Conservation (phyloP, 108 stramenopile species). For the Nitzschia sp. region DNA sequence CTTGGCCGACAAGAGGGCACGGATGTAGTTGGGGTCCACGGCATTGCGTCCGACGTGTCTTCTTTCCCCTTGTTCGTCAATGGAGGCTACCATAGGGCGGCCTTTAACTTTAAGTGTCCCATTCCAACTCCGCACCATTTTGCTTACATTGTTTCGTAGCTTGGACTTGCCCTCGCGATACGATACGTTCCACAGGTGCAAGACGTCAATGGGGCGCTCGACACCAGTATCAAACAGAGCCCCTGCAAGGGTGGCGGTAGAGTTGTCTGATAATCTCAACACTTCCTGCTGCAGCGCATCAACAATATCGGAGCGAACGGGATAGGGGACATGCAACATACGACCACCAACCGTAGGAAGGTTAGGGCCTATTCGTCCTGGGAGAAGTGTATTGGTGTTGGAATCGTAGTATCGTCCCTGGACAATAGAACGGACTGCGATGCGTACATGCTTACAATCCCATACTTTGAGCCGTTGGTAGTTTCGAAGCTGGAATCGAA, state of each 20-base stretch:
- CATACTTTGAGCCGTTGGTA: conserved; percentile 9
- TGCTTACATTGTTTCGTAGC: conserved; percentile 16
- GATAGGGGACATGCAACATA: conserved; percentile 21
- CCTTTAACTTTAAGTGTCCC: background rate
- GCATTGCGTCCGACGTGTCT: conserved; percentile 11
- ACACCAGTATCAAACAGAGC: background rate
- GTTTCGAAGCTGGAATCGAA: conserved; percentile 4
- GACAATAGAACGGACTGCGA: conserved; percentile 21
- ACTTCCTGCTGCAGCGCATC: conserved; percentile 9
- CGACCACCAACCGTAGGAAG: conserved; percentile 22
- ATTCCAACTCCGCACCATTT: conserved; percentile 8
- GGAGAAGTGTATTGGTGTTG: background rate
- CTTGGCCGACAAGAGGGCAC: conserved; percentile 41
- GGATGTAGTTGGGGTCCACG: conserved; percentile 7
- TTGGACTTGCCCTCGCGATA: background rate
- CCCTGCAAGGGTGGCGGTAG: conserved; percentile 1
- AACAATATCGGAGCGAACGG: conserved; percentile 31
- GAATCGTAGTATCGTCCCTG: conserved; percentile 2
- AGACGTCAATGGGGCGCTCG: conserved; percentile 32
- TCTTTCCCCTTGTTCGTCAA: conserved; percentile 21
- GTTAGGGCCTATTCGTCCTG: background rate
- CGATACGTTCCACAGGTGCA: conserved; percentile 31
- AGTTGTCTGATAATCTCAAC: background rate
- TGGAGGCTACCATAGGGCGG: conserved; percentile 6
- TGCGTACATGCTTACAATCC: conserved; percentile 7